Conservation (phyloP, 495 filamentous ascomycete species). For the Penicillium chermesinum region DNA sequence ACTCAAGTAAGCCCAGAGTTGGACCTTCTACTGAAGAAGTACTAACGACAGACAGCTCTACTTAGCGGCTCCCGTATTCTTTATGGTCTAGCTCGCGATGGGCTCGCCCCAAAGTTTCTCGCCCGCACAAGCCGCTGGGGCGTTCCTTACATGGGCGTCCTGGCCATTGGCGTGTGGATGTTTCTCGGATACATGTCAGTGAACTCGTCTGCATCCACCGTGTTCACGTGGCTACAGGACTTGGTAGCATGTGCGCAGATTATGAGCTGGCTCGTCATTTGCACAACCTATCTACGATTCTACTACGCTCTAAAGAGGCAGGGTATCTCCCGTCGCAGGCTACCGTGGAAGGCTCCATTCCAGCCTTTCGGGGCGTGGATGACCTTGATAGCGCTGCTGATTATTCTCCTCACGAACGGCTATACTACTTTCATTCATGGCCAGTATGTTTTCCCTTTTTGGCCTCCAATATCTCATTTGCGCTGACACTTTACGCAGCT, state of each 20-base stretch:
- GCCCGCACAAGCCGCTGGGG: conserved; percentile 24
- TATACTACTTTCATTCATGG: conserved; percentile 54
- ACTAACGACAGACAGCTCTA: conserved; percentile 8
- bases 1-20: too few species aligned
- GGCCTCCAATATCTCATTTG: too few species aligned
- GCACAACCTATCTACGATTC: conserved; percentile 51
- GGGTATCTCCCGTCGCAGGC: conserved; percentile 29
- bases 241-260: conserved; percentile 46
- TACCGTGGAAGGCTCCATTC: conserved; percentile 44
- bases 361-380: conserved; percentile 49
- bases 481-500: conserved; percentile 1
- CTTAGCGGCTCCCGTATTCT: conserved; percentile 48
- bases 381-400: conserved; percentile 39
- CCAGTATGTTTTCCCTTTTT: conserved; percentile 10
- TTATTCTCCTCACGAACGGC: conserved; percentile 48
- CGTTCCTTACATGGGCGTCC: conserved; percentile 33
- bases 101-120: conserved; percentile 31
- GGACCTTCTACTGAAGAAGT: neutral
- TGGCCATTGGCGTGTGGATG: conserved; percentile 15
- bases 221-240: conserved; percentile 48
- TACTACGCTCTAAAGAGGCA: conserved; percentile 47
- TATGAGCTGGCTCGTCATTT: conserved; percentile 50
- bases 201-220: conserved; percentile 10
- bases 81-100: conserved; percentile 36
- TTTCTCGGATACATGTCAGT: conserved; percentile 24